phyloP scores from a whole-genome alignment of 306 rosid genomes.

The Astragalus glycyphyllos region DNA sequence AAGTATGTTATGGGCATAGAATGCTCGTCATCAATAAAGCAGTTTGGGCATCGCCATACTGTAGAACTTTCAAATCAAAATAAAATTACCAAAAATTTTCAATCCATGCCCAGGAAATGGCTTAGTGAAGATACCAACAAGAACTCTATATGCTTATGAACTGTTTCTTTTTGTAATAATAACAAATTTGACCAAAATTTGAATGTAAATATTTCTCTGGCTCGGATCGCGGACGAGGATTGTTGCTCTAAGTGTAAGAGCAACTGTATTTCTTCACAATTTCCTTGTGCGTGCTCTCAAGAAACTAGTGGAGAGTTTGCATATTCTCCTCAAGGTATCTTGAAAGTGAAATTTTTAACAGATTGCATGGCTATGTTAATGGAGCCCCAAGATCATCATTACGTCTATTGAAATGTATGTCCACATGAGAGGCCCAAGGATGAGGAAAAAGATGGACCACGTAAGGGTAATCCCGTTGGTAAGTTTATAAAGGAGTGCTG shows the following conservation, averaged over 20 bases:
- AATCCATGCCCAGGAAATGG: too few species aligned
- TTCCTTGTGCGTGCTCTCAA: conserved; percentile 91
- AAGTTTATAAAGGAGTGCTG: conserved; percentile 95
- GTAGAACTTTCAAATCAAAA: too few species aligned
- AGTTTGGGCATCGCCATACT: too few species aligned
- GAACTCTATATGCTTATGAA: too few species aligned
- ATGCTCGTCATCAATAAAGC: too few species aligned
- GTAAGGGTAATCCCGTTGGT: conserved; percentile 80
- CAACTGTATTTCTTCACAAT: conserved; percentile 65
- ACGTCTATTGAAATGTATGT: conserved; percentile 74
- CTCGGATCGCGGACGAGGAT: conserved; percentile 83
- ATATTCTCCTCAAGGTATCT: conserved; percentile 66
- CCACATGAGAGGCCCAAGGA: conserved; percentile 73
- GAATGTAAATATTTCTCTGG: conserved; percentile 74
- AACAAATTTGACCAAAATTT: conserved; percentile 71
- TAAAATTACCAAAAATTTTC: too few species aligned
- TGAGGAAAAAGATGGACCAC: conserved; percentile 54
- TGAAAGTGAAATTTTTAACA: conserved; percentile 69
- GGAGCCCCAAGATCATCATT: conserved; percentile 57
- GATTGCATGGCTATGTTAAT: conserved; percentile 53
- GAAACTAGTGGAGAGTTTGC: conserved; percentile 98
- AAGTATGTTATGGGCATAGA: too few species aligned
- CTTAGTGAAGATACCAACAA: too few species aligned
- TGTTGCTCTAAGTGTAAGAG: conserved; percentile 79
- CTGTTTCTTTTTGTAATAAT: too few species aligned